Base-by-base conservation (phyloP, 2,329 filamentous ascomycete genomes). In the Aspergillus chevalieri region DNA sequence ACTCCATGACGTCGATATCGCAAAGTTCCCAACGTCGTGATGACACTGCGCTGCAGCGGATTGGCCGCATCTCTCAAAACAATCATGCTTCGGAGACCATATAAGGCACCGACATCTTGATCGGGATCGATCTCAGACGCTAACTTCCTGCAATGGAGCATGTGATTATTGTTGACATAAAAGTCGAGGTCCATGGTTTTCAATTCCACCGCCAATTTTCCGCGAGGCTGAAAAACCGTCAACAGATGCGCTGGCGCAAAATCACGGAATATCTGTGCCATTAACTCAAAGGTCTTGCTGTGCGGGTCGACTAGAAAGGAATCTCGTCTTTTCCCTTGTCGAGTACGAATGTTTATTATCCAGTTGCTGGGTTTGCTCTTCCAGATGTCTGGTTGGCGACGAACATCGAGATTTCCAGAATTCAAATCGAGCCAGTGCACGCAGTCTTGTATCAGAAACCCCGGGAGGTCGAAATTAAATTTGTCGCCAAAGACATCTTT, bases 91-190 rank as follows among this genome's bases (percentile, higher is more conserved):
- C 65, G 50, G 0, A 86, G 66, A 0, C 84, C 84, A 50, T 86
- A 78, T 56, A 79, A 74, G 0, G 80, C 81, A 0, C 83, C 84
- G 0, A 76, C 66, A 46, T 85, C 77, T 57, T 88, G 85, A 7
- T 79, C 55, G 0, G 62, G 59, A 46, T 84, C 80, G 1, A 88
- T 68, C 39, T 79, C 73, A 0, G 76, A 69, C 0, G 64, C 61
- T 0, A 85, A 69, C 52, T 84, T 72, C 0, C 46, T 63, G 15
- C 72, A 83, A 12, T 74, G 54, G 0, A 87, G 69, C 0, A 75
- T 52, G 0, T 67, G 61, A 0, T 57, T 52, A 0, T 9, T 0
- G 44, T 78, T 80, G 1, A 85, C 78, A 1, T 36, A 51, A 54
- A 86, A 86, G 0, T 59, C 65, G 0, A 86, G 62, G 42, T 83